phyloP scores from a whole-genome alignment of 805 yeast genomes.

The Kodamaea jinghongensis region DNA sequence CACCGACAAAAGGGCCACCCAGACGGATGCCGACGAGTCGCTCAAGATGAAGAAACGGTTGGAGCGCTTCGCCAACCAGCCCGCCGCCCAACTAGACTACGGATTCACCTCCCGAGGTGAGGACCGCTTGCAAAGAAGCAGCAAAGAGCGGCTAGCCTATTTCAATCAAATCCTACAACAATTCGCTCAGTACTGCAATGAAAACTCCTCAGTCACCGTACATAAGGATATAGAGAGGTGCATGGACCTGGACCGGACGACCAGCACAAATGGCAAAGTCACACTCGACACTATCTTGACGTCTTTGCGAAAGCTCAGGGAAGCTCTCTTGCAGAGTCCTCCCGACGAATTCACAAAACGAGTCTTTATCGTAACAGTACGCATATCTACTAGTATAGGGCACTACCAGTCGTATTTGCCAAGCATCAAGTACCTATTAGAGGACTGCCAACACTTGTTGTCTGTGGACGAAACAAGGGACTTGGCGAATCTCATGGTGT shows the following conservation, averaged over 20 bases:
- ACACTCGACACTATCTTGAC: slow-evolving; percentile 26
- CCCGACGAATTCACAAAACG: slow-evolving; percentile 39
- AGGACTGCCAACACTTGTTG: slow-evolving; percentile 18
- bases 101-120: slow-evolving; percentile 65
- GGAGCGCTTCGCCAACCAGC: slow-evolving; percentile 3
- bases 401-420: slow-evolving; percentile 57
- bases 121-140: slow-evolving; percentile 47
- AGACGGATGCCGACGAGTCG: background rate
- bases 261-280: background rate
- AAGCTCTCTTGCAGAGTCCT: slow-evolving; percentile 44
- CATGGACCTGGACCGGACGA: background rate
- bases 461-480: slow-evolving; percentile 34
- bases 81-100: slow-evolving; percentile 24
- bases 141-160: slow-evolving; percentile 38
- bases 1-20: too few species aligned
- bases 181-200: slow-evolving; percentile 29
- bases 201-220: slow-evolving; percentile 12
- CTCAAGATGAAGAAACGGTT: background rate
- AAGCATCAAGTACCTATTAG: slow-evolving; percentile 43
- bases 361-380: slow-evolving; percentile 49
- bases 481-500: slow-evolving; percentile 38
- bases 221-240: slow-evolving; percentile 2
- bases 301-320: slow-evolving; percentile 50
- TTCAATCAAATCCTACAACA: slow-evolving; percentile 36
- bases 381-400: slow-evolving; percentile 44